Evolutionary conservation across 2,329 filamentous ascomycete species (phyloP).

Genomic region (Clathrospora elynae): DNA sequence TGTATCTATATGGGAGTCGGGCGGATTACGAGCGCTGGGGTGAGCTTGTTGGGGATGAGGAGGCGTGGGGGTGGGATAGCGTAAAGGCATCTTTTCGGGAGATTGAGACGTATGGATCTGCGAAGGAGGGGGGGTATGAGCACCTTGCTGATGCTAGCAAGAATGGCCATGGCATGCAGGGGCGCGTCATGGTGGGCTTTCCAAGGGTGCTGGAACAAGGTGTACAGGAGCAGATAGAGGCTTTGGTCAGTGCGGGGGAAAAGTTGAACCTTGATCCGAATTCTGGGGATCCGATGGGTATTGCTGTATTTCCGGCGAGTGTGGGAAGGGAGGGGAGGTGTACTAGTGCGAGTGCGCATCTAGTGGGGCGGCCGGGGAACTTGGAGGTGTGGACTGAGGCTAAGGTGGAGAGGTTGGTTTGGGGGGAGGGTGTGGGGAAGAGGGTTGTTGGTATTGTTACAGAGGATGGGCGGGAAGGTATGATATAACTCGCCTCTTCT

Average conservation of each 20-base stretch:
- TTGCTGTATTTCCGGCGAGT: conserved; percentile 46
- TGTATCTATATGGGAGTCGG: conserved; percentile 54
- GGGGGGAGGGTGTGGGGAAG: conserved; percentile 36
- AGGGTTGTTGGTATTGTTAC: conserved; percentile 38
- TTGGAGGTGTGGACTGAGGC: conserved; percentile 58
- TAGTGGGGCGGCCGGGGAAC: conserved; percentile 55
- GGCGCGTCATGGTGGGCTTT: conserved; percentile 33
- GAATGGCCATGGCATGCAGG: conserved; percentile 54
- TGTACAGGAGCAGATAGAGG: conserved; percentile 59
- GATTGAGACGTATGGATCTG: conserved; percentile 60
- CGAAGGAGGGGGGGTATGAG: conserved; percentile 33
- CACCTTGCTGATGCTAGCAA: conserved; percentile 56
- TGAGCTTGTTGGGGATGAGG: conserved; percentile 60
- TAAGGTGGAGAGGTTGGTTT: conserved; percentile 48
- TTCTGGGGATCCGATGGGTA: conserved; percentile 40
- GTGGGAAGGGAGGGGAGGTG: conserved; percentile 40
- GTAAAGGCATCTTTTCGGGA: conserved; percentile 58
- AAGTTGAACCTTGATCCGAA: conserved; percentile 62
- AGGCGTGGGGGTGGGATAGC: conserved; percentile 63
- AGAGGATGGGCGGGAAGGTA: conserved; percentile 40
- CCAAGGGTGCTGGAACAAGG: conserved; percentile 64
- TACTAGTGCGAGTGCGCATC: conserved; percentile 43
- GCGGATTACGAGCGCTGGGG: conserved; percentile 70
- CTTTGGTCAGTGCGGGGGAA: conserved; percentile 61
- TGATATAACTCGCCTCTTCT: too few species aligned